phyloP scores from a whole-genome alignment of 345 rosid genomes.

The Citrus reticulata region DNA sequence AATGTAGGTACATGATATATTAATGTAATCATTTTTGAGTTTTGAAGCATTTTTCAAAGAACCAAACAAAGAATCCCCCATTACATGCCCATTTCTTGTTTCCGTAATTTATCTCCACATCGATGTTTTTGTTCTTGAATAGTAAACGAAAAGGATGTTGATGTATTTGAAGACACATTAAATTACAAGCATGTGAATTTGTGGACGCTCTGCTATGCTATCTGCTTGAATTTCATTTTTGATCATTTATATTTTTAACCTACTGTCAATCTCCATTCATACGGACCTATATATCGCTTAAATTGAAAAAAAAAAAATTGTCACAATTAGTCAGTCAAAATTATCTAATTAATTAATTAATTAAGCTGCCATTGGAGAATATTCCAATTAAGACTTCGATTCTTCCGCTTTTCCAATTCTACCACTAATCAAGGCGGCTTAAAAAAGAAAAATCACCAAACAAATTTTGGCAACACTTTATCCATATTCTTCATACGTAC shows the following conservation, averaged over 20 bases:
- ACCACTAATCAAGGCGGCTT: constrained; percentile 9
- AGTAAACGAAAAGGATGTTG: neutral
- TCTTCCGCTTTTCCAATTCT: neutral
- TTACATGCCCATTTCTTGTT: neutral
- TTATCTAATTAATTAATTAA: neutral
- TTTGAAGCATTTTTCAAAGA: neutral
- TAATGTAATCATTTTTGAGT: too few species aligned
- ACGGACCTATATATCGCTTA: neutral
- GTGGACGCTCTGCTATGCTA: neutral
- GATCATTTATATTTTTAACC: neutral
- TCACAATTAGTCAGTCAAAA: neutral
- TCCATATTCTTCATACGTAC: neutral
- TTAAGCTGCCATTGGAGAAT: neutral
- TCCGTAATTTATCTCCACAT: neutral
- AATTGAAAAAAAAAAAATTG: neutral
- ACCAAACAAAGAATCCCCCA: neutral
- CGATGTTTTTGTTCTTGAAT: neutral
- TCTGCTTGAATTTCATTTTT: neutral
- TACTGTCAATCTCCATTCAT: neutral
- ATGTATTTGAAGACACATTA: neutral
- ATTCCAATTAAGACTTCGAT: neutral
- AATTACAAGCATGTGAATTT: neutral
- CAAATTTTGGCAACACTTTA: neutral
- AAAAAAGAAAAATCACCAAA: neutral
- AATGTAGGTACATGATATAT: too few species aligned